These are phyloP conservation scores for Pythium oligandrum DNA, from an alignment of 352 stramenopile species.

Conservation along the genomic window DNA sequence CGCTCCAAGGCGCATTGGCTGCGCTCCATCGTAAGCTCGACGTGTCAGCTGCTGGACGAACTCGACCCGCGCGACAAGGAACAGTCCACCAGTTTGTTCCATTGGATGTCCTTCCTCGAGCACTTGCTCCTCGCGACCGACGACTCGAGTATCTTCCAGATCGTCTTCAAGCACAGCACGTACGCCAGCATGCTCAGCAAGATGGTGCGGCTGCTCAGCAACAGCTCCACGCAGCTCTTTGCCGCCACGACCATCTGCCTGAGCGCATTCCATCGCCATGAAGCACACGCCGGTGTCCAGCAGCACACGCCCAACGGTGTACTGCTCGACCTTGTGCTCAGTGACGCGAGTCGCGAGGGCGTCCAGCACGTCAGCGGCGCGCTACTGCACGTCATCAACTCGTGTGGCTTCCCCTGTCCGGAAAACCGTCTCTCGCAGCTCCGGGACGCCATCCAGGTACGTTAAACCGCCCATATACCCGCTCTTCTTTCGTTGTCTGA, in stretches of 20 bases:
- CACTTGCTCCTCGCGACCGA: constrained; percentile 36
- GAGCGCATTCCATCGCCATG: constrained; percentile 49
- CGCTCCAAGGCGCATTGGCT: constrained; percentile 32
- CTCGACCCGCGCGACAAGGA: constrained; percentile 31
- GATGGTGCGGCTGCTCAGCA: constrained; percentile 49
- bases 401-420: constrained; percentile 64
- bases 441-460: constrained; percentile 49
- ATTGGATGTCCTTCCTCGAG: constrained; percentile 62
- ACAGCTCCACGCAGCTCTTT: constrained; percentile 62
- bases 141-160: constrained; percentile 21
- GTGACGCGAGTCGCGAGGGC: constrained; percentile 35
- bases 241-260: constrained; percentile 55
- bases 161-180: constrained; percentile 41
- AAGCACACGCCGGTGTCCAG: constrained; percentile 19
- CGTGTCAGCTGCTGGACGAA: constrained; percentile 60
- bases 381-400: constrained; percentile 77
- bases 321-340: constrained; percentile 48
- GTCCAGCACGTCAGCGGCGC: constrained; percentile 57
- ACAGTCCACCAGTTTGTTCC: constrained; percentile 46
- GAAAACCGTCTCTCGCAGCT: constrained; percentile 31
- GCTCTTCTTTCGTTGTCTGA: too few species aligned
- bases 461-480: not conserved
- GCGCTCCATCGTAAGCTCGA: constrained; percentile 67
- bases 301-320: constrained; percentile 13
- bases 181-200: constrained; percentile 60